Percentiles rank a stretch among this genome's conserved stretches.
Conservation (phyloP, 1,284 basidiomycete genomes). For the Naganishia sp. region DNA sequence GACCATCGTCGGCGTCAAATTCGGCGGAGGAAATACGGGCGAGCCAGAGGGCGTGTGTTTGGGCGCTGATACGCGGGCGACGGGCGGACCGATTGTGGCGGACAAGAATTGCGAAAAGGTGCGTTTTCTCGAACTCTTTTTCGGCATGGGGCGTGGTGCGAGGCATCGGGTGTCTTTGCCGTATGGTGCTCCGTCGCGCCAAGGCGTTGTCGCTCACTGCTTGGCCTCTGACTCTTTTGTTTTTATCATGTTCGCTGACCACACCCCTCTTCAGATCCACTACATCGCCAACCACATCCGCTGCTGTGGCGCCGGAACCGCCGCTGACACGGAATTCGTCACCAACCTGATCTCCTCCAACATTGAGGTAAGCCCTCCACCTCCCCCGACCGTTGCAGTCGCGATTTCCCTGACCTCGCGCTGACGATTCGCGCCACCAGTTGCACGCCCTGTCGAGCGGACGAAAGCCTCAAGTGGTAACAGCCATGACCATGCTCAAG, state of each 20-base stretch:
- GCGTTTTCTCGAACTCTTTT: conserved; percentile 32
- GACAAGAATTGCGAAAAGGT: conserved; percentile 99
- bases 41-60: conserved; percentile 85
- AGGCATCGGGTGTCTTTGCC: no score
- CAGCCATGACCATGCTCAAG: conserved; percentile 97
- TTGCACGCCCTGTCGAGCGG: conserved; percentile 82
- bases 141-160: no score
- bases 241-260: not conserved
- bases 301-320: conserved; percentile 98
- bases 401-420: not conserved
- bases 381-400: not conserved
- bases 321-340: conserved; percentile 95
- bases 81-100: conserved; percentile 91
- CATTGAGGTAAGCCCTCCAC: conserved; percentile 62
- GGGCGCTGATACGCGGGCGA: conserved; percentile 95
- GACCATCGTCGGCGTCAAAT: conserved; percentile 92
- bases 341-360: conserved; percentile 91
- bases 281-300: conserved; percentile 91
- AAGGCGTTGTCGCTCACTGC: no score
- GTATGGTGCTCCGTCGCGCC: no score
- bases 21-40: conserved; percentile 59
- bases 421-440: conserved; percentile 33
- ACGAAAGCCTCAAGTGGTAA: conserved; percentile 84
- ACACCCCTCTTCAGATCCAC: conserved; percentile 70
- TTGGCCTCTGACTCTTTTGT: no score